phyloP scores from a whole-genome alignment of 306 rosid genomes.

The Fragaria vesca region DNA sequence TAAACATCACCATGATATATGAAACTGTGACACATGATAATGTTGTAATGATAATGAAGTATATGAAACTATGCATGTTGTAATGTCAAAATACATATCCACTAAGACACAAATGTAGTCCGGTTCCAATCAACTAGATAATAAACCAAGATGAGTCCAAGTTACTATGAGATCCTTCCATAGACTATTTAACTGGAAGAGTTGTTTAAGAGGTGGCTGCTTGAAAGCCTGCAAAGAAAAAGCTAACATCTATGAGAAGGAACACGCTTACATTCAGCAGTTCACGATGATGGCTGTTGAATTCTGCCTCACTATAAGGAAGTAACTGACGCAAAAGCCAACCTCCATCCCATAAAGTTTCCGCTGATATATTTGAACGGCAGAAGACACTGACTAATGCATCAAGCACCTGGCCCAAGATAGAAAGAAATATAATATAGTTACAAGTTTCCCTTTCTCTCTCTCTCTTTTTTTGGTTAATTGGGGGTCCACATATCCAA shows the following conservation, averaged over 20 bases:
- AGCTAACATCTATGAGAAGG: not conserved
- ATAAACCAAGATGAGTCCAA: not conserved
- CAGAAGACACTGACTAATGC: slow-evolving; percentile 80
- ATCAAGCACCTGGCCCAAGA: slow-evolving; percentile 70
- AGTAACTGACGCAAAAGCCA: slow-evolving; percentile 98
- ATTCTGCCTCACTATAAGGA: slow-evolving; percentile 81
- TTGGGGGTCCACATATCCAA: not conserved
- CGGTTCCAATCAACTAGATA: not conserved
- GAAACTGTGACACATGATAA: not conserved
- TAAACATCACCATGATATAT: not conserved
- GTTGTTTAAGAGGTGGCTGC: not conserved
- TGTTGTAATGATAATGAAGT: not conserved
- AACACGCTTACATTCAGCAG: slow-evolving; percentile 60
- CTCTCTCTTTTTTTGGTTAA: not conserved
- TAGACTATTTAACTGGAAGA: not conserved
- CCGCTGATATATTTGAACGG: slow-evolving; percentile 84
- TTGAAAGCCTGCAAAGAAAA: not conserved
- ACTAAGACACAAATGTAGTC: not conserved
- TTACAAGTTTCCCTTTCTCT: not conserved
- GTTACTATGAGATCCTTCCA: not conserved
- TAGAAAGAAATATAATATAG: slow-evolving; percentile 10
- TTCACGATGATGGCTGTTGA: slow-evolving; percentile 67
- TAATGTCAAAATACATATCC: not conserved
- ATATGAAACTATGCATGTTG: not conserved
- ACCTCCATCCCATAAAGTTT: slow-evolving; percentile 92